Conservation (phyloP, 2,329 filamentous ascomycete species). For the Monosporascus sp. region DNA sequence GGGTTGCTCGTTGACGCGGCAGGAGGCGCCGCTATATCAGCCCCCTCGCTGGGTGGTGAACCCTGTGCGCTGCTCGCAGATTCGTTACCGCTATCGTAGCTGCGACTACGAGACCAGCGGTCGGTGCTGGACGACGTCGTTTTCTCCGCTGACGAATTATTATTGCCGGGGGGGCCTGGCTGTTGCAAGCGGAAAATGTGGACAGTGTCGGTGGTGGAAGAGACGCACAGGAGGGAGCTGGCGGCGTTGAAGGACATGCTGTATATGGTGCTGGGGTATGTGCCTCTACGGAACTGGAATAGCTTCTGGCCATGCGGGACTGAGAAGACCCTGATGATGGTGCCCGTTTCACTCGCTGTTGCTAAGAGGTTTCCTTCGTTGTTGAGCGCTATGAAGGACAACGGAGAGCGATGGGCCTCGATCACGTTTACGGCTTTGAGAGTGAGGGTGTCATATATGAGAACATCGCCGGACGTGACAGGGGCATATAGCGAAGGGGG, state of each 20-base stretch:
- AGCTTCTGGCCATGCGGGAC: slow-evolving; percentile 87
- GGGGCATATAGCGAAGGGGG: slow-evolving; percentile 72
- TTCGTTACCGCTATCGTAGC: slow-evolving; percentile 51
- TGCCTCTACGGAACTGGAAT: slow-evolving; percentile 92
- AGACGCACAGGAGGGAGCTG: slow-evolving; percentile 89
- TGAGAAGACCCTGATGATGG: slow-evolving; percentile 93
- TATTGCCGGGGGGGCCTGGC: slow-evolving; percentile 29
- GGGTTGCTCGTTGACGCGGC: slow-evolving; percentile 17
- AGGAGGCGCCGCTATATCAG: slow-evolving; percentile 30
- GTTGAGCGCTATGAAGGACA: slow-evolving; percentile 88
- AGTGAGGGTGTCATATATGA: slow-evolving; percentile 86
- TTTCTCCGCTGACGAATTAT: slow-evolving; percentile 29
- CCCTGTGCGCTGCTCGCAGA: slow-evolving; percentile 41
- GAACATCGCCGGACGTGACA: slow-evolving; percentile 83
- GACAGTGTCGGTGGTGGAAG: slow-evolving; percentile 91
- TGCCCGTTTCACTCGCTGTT: slow-evolving; percentile 94
- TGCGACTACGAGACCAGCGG: slow-evolving; percentile 49
- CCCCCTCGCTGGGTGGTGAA: slow-evolving; percentile 43
- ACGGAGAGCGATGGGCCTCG: slow-evolving; percentile 85
- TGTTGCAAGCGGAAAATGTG: slow-evolving; percentile 83
- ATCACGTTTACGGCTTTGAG: slow-evolving; percentile 93
- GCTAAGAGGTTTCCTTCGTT: slow-evolving; percentile 87
- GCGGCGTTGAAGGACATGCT: slow-evolving; percentile 98
- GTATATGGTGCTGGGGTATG: slow-evolving; percentile 92
- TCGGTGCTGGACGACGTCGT: slow-evolving; percentile 39